Evolutionary conservation across 768 basidiomycete species (phyloP).

Genomic region (Mycena chlorophos): DNA sequence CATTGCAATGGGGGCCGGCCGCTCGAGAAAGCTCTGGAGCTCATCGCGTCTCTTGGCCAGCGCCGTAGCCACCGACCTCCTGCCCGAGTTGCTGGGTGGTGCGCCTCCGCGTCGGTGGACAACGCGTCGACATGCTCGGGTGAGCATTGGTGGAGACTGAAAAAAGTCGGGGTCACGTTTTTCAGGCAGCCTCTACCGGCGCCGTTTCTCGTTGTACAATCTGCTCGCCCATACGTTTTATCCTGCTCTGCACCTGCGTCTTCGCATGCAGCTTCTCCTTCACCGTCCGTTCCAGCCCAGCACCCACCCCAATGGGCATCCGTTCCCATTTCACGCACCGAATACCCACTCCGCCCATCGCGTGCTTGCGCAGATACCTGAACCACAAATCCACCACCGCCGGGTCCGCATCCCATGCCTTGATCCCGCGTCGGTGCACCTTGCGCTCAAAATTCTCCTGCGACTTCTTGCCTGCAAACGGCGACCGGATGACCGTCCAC

Average conservation of each 20-base stretch:
- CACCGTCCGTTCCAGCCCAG: slow-evolving; percentile 25
- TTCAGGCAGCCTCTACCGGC: slow-evolving; percentile 22
- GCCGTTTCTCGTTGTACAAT: slow-evolving; percentile 40
- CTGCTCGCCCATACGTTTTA: slow-evolving; percentile 41
- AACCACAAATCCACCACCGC: slow-evolving; percentile 81
- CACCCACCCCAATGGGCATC: slow-evolving; percentile 52
- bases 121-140: neutral
- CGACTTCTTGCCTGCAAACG: slow-evolving; percentile 90
- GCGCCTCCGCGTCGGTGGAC: neutral
- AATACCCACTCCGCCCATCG: slow-evolving; percentile 85
- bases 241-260: slow-evolving; percentile 30
- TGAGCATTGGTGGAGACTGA: neutral
- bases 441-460: slow-evolving; percentile 94
- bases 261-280: slow-evolving; percentile 30
- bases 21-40: slow-evolving; percentile 53
- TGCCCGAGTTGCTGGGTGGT: neutral
- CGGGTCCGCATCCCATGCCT: slow-evolving; percentile 85
- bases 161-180: slow-evolving; percentile 1
- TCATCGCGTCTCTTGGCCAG: slow-evolving; percentile 29
- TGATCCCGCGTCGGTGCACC: slow-evolving; percentile 82
- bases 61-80: slow-evolving; percentile 10
- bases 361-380: slow-evolving; percentile 72
- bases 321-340: slow-evolving; percentile 76
- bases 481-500: slow-evolving; percentile 83
- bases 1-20: slow-evolving; percentile 51